These are phyloP conservation scores for Vaccinium macrocarpon DNA, from an alignment of 148 eudicot genomes.

Conservation along the genomic window DNA sequence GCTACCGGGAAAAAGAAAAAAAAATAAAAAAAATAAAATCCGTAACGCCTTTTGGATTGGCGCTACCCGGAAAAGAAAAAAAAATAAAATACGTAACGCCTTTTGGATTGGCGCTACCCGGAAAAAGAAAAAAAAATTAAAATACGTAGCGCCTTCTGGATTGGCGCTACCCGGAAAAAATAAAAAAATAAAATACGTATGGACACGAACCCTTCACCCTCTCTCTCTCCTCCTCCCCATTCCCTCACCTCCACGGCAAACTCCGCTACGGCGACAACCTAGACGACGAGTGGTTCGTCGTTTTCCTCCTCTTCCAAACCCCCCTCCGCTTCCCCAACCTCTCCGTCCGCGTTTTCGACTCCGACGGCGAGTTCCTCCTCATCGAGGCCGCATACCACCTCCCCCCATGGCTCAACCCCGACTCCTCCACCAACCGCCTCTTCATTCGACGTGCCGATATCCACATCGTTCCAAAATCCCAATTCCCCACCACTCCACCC, in stretches of 20 bases:
- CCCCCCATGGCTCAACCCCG: constrained; percentile 82
- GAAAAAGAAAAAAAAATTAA: too few species aligned
- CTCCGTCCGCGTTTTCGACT: constrained; percentile 56
- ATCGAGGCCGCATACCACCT: constrained; percentile 80
- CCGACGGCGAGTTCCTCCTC: constrained; percentile 82
- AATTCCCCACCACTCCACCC: constrained; percentile 31
- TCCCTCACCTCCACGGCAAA: constrained; percentile 74
- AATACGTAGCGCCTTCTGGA: too few species aligned
- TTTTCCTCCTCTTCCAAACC: constrained; percentile 55
- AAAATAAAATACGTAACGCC: too few species aligned
- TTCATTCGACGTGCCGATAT: constrained; percentile 52
- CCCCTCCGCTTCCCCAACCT: constrained; percentile 47
- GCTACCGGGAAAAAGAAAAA: too few species aligned
- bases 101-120: too few species aligned
- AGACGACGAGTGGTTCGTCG: constrained; percentile 94
- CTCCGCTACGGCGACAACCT: constrained; percentile 78
- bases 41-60: too few species aligned
- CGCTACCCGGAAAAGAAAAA: too few species aligned
- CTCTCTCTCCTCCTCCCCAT: constrained; percentile 31
- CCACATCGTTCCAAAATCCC: constrained; percentile 37
- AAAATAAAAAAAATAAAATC: too few species aligned
- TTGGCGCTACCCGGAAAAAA: too few species aligned
- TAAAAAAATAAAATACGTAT: too few species aligned
- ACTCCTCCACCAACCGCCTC: constrained; percentile 50
- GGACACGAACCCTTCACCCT: constrained; percentile 75